Base-by-base conservation (phyloP, 139 green algal species). In the Microglena sp. region DNA sequence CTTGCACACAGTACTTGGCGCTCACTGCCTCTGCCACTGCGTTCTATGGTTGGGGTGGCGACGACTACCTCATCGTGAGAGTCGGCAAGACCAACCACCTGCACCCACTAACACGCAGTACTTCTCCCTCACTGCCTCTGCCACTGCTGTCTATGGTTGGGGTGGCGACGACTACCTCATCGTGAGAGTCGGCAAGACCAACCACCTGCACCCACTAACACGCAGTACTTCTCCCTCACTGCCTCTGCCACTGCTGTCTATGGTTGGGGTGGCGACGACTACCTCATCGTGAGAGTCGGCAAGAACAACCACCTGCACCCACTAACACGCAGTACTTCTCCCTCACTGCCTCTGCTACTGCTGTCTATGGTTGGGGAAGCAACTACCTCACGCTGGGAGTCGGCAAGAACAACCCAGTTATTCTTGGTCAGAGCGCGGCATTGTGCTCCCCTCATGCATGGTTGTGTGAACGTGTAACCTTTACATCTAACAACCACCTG, bases 281-380 rank as follows among this genome's bases (percentile, higher is more conserved):
- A 82, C 70, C 33, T 70, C 15, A 62, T 40, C 59, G 32, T 64
- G 15, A 70, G 74, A 31, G 46, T 73, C 18, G 74, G 67, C 27
- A 44, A 64, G 35, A 53, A 56, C 64, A 75, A 63, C n/a, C 50
- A 36, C 0, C 35, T 34, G 18, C 69, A 64, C 40, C 33, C 31
- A 31, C 24, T 69, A 36, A 71, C n/a, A n/a, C n/a, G 60, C 72
- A 83, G 79, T 86, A 86, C 79, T 78, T 74, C 60, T 82, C 73
- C 29, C 56, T 77, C 24, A 76, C 79, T 22, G 76, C 76, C 11
- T 72, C 68, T 4, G 32, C 40, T 3, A 36, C 24, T 29, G 34
- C 45, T 1, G 22, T 82, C 0, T 86, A 76, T 62, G 79, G 71
- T 11, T 86, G 71, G 70, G 79, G 79, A 36, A 46, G 26, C 70